Conservation (phyloP, 352 stramenopile species). For the Phytophthora podocarpi region DNA sequence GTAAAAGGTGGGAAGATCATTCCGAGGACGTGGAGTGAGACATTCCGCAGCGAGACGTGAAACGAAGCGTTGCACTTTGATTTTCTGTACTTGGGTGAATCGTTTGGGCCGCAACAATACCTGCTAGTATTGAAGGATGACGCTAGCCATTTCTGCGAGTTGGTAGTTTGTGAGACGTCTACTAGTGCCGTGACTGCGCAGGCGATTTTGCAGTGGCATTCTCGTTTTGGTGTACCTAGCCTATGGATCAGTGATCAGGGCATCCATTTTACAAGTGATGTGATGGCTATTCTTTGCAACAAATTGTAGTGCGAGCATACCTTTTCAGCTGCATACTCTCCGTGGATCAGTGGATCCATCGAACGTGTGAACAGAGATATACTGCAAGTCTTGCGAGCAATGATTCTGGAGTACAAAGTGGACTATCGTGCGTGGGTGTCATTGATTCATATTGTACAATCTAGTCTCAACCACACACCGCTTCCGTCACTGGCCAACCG, state of each 20-base stretch:
- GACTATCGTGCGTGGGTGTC: neutral
- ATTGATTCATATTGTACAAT: neutral
- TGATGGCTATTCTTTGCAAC: neutral
- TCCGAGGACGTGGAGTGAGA: neutral
- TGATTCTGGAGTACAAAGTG: neutral
- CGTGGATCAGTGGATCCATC: slow-evolving; percentile 2
- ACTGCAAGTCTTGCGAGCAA: neutral
- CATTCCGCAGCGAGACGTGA: neutral
- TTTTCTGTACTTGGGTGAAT: slow-evolving; percentile 3
- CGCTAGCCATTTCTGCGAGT: neutral
- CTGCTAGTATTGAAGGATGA: slow-evolving; percentile 13
- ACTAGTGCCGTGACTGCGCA: neutral
- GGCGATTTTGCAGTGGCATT: slow-evolving; percentile 2
- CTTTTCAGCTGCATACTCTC: neutral
- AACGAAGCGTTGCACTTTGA: slow-evolving; percentile 7
- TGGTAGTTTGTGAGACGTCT: neutral
- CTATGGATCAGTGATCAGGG: slow-evolving; percentile 5
- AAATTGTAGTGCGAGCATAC: neutral
- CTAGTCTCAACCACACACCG: neutral
- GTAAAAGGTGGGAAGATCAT: slow-evolving; percentile 9
- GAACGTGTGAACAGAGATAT: neutral
- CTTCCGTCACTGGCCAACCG: neutral
- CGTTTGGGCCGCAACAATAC: neutral
- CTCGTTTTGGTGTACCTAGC: neutral
- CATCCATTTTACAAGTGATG: neutral